Base-by-base conservation (phyloP, 108 stramenopile genomes). In the Nitzschia sp. region DNA sequence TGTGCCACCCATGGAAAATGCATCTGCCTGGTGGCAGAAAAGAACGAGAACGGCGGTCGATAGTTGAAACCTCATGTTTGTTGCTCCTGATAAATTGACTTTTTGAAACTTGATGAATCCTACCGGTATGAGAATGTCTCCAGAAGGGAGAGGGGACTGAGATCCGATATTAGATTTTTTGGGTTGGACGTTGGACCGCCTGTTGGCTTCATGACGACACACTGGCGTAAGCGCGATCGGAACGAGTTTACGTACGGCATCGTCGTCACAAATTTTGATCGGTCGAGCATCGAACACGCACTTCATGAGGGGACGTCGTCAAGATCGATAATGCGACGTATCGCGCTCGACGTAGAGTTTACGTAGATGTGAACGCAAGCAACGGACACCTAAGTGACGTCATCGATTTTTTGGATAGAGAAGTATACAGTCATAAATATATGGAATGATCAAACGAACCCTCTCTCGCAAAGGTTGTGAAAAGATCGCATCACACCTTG, bases 1-100 rank as follows among this genome's bases (percentile, higher is more conserved):
- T 26, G 4, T 13, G 19, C n/a, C 23, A 17, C 5, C 30, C 2
- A 38, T 5, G 2, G 68, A 58, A 26, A 69, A 69, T 2, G 68
- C 56, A 23, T 2, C 58, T 15, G 57, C 68, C 11, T 69, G 4
- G 28, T 69, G 26, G 22, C 46, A 47, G 2, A 27, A 5, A 27
- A 59, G 29, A 19, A 58, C n/a, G 2, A 58, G 16, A 5, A 69
- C 8, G 38, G 27, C 28, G 17, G 53, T 21, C 29, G 53, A 41
- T 23, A 41, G 36, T 28, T n/a, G 26, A 23, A 66, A 54, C 38
- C 30, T 66, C 66, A 66, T 66, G 5, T 25, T 64, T 50, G 48
- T 9, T 41, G 13, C 13, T 41, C 38, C 38, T 6, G 13, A 41
- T 41, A 41, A 13, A 41, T 41, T 41, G n/a, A n/a, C n/a, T n/a